Base-by-base conservation (phyloP, 78 protist species). In the Dictyostelium intermedium region DNA sequence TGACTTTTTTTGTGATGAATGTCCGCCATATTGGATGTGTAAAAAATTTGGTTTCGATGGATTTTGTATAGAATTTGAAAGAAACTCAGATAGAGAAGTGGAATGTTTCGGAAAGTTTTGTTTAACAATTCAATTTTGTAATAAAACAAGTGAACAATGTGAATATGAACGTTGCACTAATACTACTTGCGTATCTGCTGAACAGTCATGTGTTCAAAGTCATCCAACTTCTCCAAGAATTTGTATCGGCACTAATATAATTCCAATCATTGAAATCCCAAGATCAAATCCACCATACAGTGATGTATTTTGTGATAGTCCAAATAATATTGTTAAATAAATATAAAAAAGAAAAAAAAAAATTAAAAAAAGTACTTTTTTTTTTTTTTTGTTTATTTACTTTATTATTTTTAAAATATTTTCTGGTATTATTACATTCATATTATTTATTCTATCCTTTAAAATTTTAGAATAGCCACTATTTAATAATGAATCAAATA, bases 41-140 rank as follows among this genome's bases (percentile, higher is more conserved):
- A 82, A 63, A 9, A 18, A n/a, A 56, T 85, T 85, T 85, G 92
- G 92, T 20, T 85, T 82, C 77, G 83, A 82, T 74, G 82, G 70
- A 2, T 20, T 85, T 27, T 85, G 92, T 56, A 56, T 79, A 0
- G 92, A 85, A 53, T 85, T 82, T 82, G 39, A 41, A 11, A 13
- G 1, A 4, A 27, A n/a, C 4, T 6, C 5, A 1, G 32, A 4
- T 3, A 39, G 32, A n/a, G 83, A 47, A 16, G 3, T 43, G 4
- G 47, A 73, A 23, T 85, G 92, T n/a, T 72, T 35, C 37, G 82
- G 76, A 16, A 34, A n/a, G 2, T 47, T 18, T 32, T 85, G 92
- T 86, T 35, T 86, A 35, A 25, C 53, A 2, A 47, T 45, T 30
- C 92, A 86, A 80, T 39, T 39, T 60, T 86, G 92, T 60, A 86